These are phyloP conservation scores for Pestalotiopsis sp. DNA, from an alignment of 2,329 filamentous ascomycete species.

Conservation along the genomic window DNA sequence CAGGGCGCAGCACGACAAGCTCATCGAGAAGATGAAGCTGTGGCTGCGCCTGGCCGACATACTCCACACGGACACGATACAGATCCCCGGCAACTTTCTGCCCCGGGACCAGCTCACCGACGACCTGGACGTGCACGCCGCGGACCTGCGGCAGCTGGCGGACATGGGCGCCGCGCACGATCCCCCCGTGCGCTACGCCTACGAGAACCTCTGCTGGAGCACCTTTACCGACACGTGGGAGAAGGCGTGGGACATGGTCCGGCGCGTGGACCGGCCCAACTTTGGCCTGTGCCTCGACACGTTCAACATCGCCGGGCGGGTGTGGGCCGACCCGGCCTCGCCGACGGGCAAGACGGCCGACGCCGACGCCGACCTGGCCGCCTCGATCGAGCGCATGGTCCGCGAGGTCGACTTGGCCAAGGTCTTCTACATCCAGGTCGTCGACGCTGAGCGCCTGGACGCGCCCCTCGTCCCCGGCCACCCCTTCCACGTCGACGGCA, in stretches of 20 bases:
- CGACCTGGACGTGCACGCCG: slow-evolving; percentile 56
- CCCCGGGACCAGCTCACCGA: slow-evolving; percentile 44
- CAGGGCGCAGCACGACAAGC: slow-evolving; percentile 54
- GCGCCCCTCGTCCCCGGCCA: slow-evolving; percentile 60
- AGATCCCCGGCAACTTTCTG: slow-evolving; percentile 74
- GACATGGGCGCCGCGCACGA: slow-evolving; percentile 63
- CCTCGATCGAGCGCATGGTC: slow-evolving; percentile 57
- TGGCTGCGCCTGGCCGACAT: slow-evolving; percentile 71
- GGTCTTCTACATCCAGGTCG: slow-evolving; percentile 76
- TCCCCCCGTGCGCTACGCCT: slow-evolving; percentile 67
- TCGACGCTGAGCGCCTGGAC: slow-evolving; percentile 68
- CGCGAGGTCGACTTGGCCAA: slow-evolving; percentile 60
- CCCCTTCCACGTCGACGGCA: slow-evolving; percentile 56
- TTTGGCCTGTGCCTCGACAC: slow-evolving; percentile 79
- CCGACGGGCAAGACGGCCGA: slow-evolving; percentile 51
- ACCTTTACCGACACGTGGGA: slow-evolving; percentile 74
- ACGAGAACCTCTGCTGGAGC: slow-evolving; percentile 74
- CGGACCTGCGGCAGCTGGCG: slow-evolving; percentile 65
- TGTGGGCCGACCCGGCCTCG: slow-evolving; percentile 69
- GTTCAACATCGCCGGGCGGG: slow-evolving; percentile 73
- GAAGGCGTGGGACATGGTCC: slow-evolving; percentile 67
- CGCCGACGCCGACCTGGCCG: slow-evolving; percentile 56
- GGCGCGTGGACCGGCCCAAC: slow-evolving; percentile 65
- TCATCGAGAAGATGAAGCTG: slow-evolving; percentile 63
- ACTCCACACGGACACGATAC: slow-evolving; percentile 70